Evolutionary conservation across 202 grass and related monocot species (phyloP).

Genomic region (Schoenoplectus triqueter): DNA sequence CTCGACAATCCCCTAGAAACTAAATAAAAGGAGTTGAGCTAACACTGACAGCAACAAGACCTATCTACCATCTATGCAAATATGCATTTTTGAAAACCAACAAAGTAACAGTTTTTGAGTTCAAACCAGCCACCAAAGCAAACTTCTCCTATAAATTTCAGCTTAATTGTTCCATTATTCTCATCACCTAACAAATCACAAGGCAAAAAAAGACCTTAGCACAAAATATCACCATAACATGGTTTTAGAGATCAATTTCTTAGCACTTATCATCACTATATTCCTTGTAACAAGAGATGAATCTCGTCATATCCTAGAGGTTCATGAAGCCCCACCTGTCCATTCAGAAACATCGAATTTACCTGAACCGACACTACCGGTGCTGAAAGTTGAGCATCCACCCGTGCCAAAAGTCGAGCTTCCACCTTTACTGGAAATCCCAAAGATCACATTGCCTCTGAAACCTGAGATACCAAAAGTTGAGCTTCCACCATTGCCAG

Average conservation of each 20-base stretch:
- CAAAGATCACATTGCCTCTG: not conserved
- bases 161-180: not conserved
- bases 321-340: not conserved
- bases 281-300: conserved; percentile 22
- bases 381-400: not conserved
- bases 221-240: not conserved
- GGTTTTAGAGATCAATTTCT: conserved; percentile 11
- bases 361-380: not conserved
- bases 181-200: conserved; percentile 5
- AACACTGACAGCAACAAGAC: too few species aligned
- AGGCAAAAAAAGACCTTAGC: not conserved
- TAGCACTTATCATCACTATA: conserved; percentile 15
- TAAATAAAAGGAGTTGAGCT: not conserved
- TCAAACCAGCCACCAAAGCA: conserved; percentile 3
- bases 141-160: conserved; percentile 17
- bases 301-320: conserved; percentile 23
- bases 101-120: too few species aligned
- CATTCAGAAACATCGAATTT: not conserved
- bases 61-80: too few species aligned
- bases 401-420: not conserved
- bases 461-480: not conserved
- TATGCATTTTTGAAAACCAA: too few species aligned
- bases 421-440: not conserved
- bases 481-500: not conserved
- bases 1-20: not conserved